A percentile compares a stretch with the other conserved stretches of the same genome.
phyloP scores from a whole-genome alignment of 352 stramenopile species.

The Phytophthora podocarpi region DNA sequence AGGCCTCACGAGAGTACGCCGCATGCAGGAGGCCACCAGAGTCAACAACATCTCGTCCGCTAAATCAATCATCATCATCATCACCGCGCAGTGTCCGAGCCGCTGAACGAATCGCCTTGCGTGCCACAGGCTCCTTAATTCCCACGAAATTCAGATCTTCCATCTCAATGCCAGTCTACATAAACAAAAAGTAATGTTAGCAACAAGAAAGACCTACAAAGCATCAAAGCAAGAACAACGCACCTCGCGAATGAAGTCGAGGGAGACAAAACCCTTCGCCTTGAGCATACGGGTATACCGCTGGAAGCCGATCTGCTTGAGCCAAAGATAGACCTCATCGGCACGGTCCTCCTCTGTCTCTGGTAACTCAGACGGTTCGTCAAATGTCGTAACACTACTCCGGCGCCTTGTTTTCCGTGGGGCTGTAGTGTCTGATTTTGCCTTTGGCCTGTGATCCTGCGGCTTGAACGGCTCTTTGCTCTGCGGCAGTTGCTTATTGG shows the following conservation, averaged over 20 bases:
- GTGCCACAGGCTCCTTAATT: constrained; percentile 68
- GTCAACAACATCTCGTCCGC: constrained; percentile 15
- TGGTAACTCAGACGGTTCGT: constrained; percentile 32
- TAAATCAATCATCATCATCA: constrained; percentile 45
- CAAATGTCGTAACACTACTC: constrained; percentile 34
- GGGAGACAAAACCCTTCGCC: constrained; percentile 73
- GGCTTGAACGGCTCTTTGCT: constrained; percentile 10
- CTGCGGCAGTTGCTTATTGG: constrained; percentile 18
- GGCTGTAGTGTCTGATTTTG: constrained; percentile 21
- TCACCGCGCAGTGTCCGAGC: constrained; percentile 59
- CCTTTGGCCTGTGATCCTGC: constrained; percentile 19
- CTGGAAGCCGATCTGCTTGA: constrained; percentile 63
- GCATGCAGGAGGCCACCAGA: constrained; percentile 26
- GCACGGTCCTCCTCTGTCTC: constrained; percentile 52
- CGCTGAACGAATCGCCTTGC: constrained; percentile 65
- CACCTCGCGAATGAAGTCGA: constrained; percentile 90
- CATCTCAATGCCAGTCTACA: constrained; percentile 83
- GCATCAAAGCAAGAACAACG: constrained; percentile 2
- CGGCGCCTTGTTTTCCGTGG: constrained; percentile 32
- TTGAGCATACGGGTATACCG: constrained; percentile 72
- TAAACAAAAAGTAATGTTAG: constrained; percentile 10
- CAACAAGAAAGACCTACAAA: background rate
- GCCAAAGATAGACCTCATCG: constrained; percentile 81
- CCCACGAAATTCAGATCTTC: constrained; percentile 88
- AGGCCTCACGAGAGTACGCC: constrained; percentile 27